Percentiles rank a stretch among this genome's conserved stretches.
Evolutionary conservation across 2,329 filamentous ascomycete genomes (phyloP).

Genomic region (Harringtonia aguacate): DNA sequence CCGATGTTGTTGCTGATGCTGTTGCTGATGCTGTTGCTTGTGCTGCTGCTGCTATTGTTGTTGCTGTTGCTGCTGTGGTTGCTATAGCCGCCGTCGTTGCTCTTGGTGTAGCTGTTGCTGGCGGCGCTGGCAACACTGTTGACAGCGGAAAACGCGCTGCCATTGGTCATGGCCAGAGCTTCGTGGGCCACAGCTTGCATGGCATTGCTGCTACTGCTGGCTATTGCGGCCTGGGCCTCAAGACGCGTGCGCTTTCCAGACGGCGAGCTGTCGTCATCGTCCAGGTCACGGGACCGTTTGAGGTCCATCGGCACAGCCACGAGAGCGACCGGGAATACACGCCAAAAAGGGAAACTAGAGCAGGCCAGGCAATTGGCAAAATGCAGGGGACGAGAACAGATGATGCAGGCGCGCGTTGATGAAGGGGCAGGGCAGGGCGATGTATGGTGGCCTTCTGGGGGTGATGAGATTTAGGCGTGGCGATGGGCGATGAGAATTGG

Average conservation of each 20-base stretch:
- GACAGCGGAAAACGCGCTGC: constrained; percentile 1
- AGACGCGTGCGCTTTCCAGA: constrained; percentile 9
- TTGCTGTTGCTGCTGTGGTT: neutral
- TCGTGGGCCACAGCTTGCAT: constrained; percentile 10
- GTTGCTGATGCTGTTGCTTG: neutral
- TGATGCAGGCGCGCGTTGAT: too few relatives aligned
- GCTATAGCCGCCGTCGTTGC: neutral
- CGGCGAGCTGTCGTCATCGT: constrained; percentile 6
- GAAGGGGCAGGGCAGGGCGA: too few relatives aligned
- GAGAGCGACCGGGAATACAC: neutral
- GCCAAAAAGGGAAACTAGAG: neutral
- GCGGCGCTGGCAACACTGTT: constrained; percentile 1
- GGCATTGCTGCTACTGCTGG: neutral
- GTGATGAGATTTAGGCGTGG: too few relatives aligned
- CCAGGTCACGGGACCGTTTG: constrained; percentile 8
- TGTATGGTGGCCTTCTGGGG: too few relatives aligned
- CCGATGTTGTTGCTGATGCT: too few relatives aligned
- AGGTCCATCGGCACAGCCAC: constrained; percentile 8
- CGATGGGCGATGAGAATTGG: too few relatives aligned
- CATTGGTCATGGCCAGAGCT: constrained; percentile 7
- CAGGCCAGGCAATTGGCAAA: too few relatives aligned
- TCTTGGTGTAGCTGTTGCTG: neutral
- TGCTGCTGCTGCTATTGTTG: too few relatives aligned
- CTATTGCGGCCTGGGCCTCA: neutral
- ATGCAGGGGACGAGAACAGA: too few relatives aligned